phyloP scores from a whole-genome alignment of 441 rosid genomes.

The Breynia disticha region DNA sequence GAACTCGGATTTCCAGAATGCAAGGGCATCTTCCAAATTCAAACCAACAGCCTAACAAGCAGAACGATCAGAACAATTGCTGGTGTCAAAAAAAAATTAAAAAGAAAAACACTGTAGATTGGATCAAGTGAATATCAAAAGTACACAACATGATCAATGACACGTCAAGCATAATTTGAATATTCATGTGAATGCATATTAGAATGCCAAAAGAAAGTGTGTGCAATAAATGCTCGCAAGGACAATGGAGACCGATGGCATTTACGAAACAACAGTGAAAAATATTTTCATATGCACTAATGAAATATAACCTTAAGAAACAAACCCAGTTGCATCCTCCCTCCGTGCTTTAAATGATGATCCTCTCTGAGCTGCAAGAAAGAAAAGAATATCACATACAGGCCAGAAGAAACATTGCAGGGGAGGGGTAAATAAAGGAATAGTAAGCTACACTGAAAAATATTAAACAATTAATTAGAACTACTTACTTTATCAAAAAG shows the following conservation, averaged over 20 bases:
- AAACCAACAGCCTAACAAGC: slow-evolving; percentile 65
- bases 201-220: not conserved
- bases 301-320: slow-evolving; percentile 58
- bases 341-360: slow-evolving; percentile 95
- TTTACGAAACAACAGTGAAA: slow-evolving; percentile 6
- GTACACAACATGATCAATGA: too few species aligned
- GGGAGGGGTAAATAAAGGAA: not conserved
- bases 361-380: slow-evolving; percentile 71
- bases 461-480: slow-evolving; percentile 5
- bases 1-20: slow-evolving; percentile 93
- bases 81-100: not conserved
- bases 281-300: not conserved
- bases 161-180: not conserved
- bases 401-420: not conserved
- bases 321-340: slow-evolving; percentile 94
- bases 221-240: not conserved
- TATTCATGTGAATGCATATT: not conserved
- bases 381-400: not conserved
- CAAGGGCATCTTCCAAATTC: slow-evolving; percentile 86
- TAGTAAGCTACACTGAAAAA: not conserved
- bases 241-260: not conserved
- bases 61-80: slow-evolving; percentile 1
- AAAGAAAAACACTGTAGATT: not conserved
- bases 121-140: too few species aligned
- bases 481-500: slow-evolving; percentile 60